Evolutionary conservation across 805 yeast genomes (phyloP).

Genomic region (Wickerhamomyces bovis): DNA sequence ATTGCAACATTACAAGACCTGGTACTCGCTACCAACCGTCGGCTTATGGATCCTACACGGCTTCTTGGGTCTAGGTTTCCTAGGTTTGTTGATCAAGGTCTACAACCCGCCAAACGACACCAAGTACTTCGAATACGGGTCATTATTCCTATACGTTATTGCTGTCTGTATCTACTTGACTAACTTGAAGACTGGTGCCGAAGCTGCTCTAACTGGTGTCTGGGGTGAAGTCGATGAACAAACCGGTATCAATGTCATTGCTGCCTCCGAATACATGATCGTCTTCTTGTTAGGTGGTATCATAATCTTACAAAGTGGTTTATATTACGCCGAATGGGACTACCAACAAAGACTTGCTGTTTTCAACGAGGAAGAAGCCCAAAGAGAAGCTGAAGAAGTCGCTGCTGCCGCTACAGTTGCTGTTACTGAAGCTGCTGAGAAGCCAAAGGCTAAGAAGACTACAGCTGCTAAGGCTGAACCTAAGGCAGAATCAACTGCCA

Average conservation of each 20-base stretch:
- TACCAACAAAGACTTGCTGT: slow-evolving; percentile 30
- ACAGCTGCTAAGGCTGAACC: not conserved
- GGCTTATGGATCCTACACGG: slow-evolving; percentile 59
- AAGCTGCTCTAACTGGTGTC: slow-evolving; percentile 58
- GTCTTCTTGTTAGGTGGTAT: slow-evolving; percentile 70
- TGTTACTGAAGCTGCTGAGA: not conserved
- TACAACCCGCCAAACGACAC: slow-evolving; percentile 84
- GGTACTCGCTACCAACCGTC: slow-evolving; percentile 60
- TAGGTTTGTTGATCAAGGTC: slow-evolving; percentile 70
- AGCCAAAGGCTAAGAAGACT: slow-evolving; percentile 1
- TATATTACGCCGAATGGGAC: slow-evolving; percentile 78
- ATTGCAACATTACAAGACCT: slow-evolving; percentile 62
- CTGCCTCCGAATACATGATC: slow-evolving; percentile 79
- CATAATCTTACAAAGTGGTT: slow-evolving; percentile 78
- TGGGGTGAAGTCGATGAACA: slow-evolving; percentile 93
- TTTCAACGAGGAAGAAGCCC: slow-evolving; percentile 28
- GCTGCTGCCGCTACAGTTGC: slow-evolving; percentile 3
- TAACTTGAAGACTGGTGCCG: slow-evolving; percentile 76
- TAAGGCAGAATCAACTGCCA: not conserved
- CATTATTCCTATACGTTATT: slow-evolving; percentile 65
- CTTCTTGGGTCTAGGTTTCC: slow-evolving; percentile 56
- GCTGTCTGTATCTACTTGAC: slow-evolving; percentile 78
- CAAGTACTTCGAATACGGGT: slow-evolving; percentile 84
- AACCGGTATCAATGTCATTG: slow-evolving; percentile 87
- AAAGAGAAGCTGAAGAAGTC: slow-evolving; percentile 9